Evolutionary conservation across 306 rosid genomes (phyloP), one percentile per base, ranked within the genome.

Genomic region (Sechiopsis laciniata): DNA sequence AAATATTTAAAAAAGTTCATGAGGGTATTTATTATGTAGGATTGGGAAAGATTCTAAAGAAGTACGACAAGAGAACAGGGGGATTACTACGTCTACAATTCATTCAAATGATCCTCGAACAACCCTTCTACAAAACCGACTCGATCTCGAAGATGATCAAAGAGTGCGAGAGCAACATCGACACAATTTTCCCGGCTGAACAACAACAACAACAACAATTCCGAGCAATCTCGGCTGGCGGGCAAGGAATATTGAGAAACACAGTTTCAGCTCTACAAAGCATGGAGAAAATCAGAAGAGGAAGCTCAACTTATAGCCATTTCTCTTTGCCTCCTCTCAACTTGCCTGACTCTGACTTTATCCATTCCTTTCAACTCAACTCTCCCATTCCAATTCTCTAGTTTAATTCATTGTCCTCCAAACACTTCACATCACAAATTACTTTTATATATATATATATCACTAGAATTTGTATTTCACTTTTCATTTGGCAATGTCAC

Each of bases 291-390:
- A 90, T 93, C 10, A 80, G 98, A 74, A 78, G 86, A 42, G 94
- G 89, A 60, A 93, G 98, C 82, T 93, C 97, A 20, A 93, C 98
- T 56, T 58, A 85, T 57, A 82, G 88, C 55, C 85, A 84, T 2
- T 90, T 84, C 50, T 93, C 98, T 81, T 81, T 93, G 74, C 98
- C 98, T 74, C 97, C 98, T 51, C 90, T 93, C 15, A 84, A 75
- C 69, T 73, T 88, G 79, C 85, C 87, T 8, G 96, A 90, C 0
- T 81, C 94, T 55, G 89, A 88, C 46, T 86, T 92, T 77, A 79
- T 81, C 22, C 85, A 74, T 15, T 79, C 89, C 42, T 42, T 90
- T 51, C 90, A 84, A 2, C 90, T 86, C 73, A 86, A 80, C 83
- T 80, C 89, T 71, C 84, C 89, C 3, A 87, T 93, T 11, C 85